Evolutionary conservation across 78 protist genomes (phyloP).

Genomic region (Capsaspora owczarzaki): DNA sequence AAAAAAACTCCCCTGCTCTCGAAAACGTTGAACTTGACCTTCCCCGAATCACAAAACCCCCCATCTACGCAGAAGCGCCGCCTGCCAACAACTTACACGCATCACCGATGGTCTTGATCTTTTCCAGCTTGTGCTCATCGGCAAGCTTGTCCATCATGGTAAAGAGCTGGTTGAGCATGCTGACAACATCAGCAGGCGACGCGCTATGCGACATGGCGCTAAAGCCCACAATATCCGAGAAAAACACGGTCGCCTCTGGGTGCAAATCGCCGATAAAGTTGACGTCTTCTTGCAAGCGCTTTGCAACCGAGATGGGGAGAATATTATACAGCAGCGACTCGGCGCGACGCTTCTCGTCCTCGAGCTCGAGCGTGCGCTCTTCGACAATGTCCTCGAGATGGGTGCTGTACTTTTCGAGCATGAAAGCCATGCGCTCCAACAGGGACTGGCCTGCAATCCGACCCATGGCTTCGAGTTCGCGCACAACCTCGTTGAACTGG

Average conservation of each 20-base stretch:
- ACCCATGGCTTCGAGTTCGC: neutral
- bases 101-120: conserved; percentile 51
- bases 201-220: neutral
- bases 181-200: neutral
- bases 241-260: neutral
- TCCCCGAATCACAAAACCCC: too few relatives aligned
- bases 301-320: neutral
- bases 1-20: too few relatives aligned
- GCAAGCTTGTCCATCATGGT: neutral
- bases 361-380: neutral
- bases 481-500: neutral
- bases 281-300: neutral
- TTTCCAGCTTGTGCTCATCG: neutral
- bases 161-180: conserved; percentile 12
- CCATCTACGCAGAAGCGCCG: too few relatives aligned
- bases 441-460: neutral
- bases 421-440: neutral
- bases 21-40: too few relatives aligned
- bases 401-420: neutral
- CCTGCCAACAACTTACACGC: conserved; percentile 33
- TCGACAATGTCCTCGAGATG: neutral
- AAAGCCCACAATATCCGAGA: conserved; percentile 14
- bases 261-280: neutral
- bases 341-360: conserved; percentile 2
- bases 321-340: neutral